Evolutionary conservation across 768 basidiomycete genomes (phyloP), one percentile per base, ranked within the genome.

Genomic region (Boletus edulis): DNA sequence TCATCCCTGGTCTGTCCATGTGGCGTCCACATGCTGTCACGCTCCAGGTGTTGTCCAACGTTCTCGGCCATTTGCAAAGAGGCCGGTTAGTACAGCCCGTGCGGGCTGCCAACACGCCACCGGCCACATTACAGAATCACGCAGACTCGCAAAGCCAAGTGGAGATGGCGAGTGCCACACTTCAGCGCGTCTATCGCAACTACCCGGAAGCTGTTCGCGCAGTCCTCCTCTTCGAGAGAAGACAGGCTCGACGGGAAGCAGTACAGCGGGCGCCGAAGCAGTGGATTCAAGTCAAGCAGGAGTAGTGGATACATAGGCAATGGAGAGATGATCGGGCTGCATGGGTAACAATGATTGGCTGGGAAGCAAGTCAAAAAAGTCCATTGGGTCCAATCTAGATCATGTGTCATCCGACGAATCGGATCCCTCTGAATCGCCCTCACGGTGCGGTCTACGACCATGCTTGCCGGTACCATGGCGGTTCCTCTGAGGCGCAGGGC

Each of bases 391-490:
- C 42, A 24, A 41, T 49, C 50, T 52, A 54, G 7, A 53, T 71
- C 65, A 75, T 56, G 67, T 64, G 57, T 77, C 81, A 58, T 90
- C 89, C 39, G 86, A 88, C 50, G 88, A 86, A 41, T 87, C 86
- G 45, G 83, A 85, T 45, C 78, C 82, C 40, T 81, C 86, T 27
- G 84, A 85, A 52, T 73, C 73, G 32, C 77, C 83, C 54, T 79
- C 81, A 46, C 81, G 79, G 61, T 80, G 81, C 56, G 81, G 77
- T 60, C 85, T 75, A 5, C 78, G 76, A 55, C 76, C 82, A 35
- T 73, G 72, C 72, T 85, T 90, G 59, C 78, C 79, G 49, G 85
- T 81, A 27, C 87, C 87, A 68, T 92, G 86, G 54, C 91, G 85
- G 71, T 91, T 91, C 59, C 90, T 87, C 91, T 91, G 61, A 27